phyloP scores from a whole-genome alignment of 306 rosid species.

The Dalbergia cultrata region DNA sequence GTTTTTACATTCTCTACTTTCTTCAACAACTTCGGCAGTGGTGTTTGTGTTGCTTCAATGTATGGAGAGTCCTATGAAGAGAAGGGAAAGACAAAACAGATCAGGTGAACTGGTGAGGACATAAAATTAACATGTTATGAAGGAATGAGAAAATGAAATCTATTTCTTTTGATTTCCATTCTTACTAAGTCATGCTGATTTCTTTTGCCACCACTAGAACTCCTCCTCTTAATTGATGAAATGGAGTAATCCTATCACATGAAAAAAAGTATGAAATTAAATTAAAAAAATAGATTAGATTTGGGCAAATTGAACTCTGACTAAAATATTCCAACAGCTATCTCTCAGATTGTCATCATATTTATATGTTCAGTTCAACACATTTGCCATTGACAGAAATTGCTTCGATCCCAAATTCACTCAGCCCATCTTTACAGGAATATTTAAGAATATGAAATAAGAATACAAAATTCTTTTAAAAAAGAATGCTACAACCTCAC shows the following conservation, averaged over 20 bases:
- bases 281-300: slow-evolving; percentile 20
- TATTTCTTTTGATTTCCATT: slow-evolving; percentile 45
- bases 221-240: slow-evolving; percentile 74
- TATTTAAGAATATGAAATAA: slow-evolving; percentile 17
- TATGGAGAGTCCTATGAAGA: slow-evolving; percentile 69
- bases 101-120: slow-evolving; percentile 28
- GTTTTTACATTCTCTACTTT: slow-evolving; percentile 72
- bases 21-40: slow-evolving; percentile 78
- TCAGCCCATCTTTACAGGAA: slow-evolving; percentile 15
- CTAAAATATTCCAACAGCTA: slow-evolving; percentile 26
- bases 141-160: slow-evolving; percentile 38
- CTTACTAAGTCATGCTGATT: slow-evolving; percentile 63
- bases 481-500: slow-evolving; percentile 4
- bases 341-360: slow-evolving; percentile 23
- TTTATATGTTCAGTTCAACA: slow-evolving; percentile 2
- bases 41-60: slow-evolving; percentile 71
- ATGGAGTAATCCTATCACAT: slow-evolving; percentile 74
- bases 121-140: slow-evolving; percentile 40
- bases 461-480: not conserved
- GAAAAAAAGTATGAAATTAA: slow-evolving; percentile 12
- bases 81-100: slow-evolving; percentile 40
- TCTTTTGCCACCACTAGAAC: slow-evolving; percentile 62
- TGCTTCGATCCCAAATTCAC: slow-evolving; percentile 22
- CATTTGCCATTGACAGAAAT: not conserved
- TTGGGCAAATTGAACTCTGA: slow-evolving; percentile 15